Evolutionary conservation across 2,329 filamentous ascomycete genomes (phyloP).

Genomic region (Trichoderma sp.): DNA sequence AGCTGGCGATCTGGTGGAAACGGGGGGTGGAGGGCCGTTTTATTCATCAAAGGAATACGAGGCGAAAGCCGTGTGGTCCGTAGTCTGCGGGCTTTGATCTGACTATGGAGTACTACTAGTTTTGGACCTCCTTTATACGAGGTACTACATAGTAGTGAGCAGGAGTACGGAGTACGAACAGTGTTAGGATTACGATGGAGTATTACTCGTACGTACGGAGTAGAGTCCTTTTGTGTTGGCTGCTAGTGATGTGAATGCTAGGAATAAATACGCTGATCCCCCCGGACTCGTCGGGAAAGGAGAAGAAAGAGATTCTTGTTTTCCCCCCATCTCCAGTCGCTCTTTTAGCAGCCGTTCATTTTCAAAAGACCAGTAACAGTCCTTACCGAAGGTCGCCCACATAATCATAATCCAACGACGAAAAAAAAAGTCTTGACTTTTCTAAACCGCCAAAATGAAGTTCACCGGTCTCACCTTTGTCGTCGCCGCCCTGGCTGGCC

Average conservation of each 20-base stretch:
- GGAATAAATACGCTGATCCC: conserved; percentile 10
- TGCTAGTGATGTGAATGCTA: background rate
- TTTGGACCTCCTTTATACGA: background rate
- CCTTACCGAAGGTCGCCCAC: background rate
- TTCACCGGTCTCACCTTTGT: background rate
- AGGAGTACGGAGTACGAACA: background rate
- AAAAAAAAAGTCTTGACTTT: too few species aligned
- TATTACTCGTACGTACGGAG: too few species aligned
- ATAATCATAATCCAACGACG: background rate
- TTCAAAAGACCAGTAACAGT: background rate
- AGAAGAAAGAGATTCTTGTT: background rate
- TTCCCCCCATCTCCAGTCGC: conserved; percentile 3
- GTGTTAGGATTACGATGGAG: background rate
- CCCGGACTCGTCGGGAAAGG: background rate
- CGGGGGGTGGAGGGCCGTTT: background rate
- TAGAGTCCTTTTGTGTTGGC: too few species aligned
- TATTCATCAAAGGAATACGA: conserved; percentile 16
- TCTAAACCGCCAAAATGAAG: background rate
- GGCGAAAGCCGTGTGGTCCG: background rate
- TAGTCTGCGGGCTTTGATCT: background rate
- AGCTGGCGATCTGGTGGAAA: background rate
- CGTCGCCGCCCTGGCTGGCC: conserved; percentile 4
- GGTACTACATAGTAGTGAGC: background rate
- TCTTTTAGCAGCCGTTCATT: conserved; percentile 1
- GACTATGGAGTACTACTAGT: background rate